Base-by-base conservation (phyloP, 768 basidiomycete species). In the Tremella fuciformis region DNA sequence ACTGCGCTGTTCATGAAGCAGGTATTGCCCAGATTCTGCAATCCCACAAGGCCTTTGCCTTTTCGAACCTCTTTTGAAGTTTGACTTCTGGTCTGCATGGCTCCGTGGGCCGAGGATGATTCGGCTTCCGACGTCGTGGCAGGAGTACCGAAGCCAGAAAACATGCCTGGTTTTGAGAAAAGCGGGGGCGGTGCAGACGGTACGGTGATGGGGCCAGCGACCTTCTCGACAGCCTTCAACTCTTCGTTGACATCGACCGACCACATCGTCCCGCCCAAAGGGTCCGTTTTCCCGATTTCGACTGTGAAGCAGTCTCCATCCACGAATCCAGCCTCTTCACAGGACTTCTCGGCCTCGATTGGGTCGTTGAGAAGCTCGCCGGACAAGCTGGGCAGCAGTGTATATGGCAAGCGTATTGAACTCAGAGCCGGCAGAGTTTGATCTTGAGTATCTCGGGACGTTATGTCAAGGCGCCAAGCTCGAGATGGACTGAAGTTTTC, bases 1-100 rank as follows among this genome's bases (percentile, higher is more conserved):
- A 97, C 82, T 1, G 96, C 94, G 53, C 91, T 93, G 77, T 98
- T 99, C 96, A 99, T 98, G 80, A 98, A 99, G 76, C 93, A 97
- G 8, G 93, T 96, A 71, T 93, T 93, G 59, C 75, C 90, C 85
- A 96, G 86, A 71, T 98, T 98, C 13, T 85, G 85, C 3, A 98
- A 81, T 19, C 93, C 93, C 13, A 93, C 81, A 0, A 89, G 88
- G 1, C 92, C 92, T 46, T 67, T 72, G 13, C 63, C 69, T 13
- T 55, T 60, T 11, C 59, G 58, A 1, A 60, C 59, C 15, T 49
- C 55, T 39, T 61, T 48, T 9, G 53, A 54, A 3, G 65, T 51
- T 40, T 77, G 71, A 48, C 73, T 75, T 53, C 78, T 58, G 6
- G 78, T 76, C 37, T 69, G 55, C 34, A 71, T 58, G 60, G 16